phyloP scores from a whole-genome alignment of 495 filamentous ascomycete species.

The Friedmanniomyces simplex region DNA sequence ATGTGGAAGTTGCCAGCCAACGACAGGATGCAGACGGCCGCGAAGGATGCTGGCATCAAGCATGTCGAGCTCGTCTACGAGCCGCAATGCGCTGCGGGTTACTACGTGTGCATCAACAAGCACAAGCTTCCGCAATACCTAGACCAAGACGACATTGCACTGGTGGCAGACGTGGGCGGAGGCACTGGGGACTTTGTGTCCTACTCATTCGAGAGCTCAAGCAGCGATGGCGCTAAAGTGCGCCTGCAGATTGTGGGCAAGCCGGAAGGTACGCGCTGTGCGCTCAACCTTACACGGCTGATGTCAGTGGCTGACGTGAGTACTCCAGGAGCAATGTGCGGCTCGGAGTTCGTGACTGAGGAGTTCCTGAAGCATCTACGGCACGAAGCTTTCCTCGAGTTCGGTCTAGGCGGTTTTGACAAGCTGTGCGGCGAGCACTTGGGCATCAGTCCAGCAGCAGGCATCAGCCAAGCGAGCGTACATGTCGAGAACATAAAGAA shows the following conservation, averaged over 20 bases:
- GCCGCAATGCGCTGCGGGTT: not conserved
- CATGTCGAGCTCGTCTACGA: conserved; percentile 4
- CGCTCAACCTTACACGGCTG: no score
- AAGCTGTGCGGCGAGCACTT: not conserved
- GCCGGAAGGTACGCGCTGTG: not conserved
- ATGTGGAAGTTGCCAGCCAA: conserved; percentile 3
- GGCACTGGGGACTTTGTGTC: conserved; percentile 10
- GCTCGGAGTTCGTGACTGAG: conserved; percentile 1
- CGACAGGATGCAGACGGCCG: not conserved
- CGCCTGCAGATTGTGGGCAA: not conserved
- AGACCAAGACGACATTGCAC: not conserved
- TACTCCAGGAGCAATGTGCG: conserved; percentile 4
- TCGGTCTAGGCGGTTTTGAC: not conserved
- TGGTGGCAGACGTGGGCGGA: conserved; percentile 5
- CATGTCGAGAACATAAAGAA: not conserved
- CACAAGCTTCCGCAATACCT: not conserved
- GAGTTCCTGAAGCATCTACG: not conserved
- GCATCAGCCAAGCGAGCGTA: not conserved
- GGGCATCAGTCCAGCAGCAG: not conserved
- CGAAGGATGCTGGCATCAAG: not conserved
- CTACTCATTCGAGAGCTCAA: not conserved
- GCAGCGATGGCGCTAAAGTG: not conserved
- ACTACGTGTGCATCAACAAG: not conserved
- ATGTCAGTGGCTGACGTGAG: not conserved
- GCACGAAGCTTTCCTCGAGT: not conserved